Conservation (phyloP, 2,329 filamentous ascomycete genomes). For the Ophiosphaerella narmari region DNA sequence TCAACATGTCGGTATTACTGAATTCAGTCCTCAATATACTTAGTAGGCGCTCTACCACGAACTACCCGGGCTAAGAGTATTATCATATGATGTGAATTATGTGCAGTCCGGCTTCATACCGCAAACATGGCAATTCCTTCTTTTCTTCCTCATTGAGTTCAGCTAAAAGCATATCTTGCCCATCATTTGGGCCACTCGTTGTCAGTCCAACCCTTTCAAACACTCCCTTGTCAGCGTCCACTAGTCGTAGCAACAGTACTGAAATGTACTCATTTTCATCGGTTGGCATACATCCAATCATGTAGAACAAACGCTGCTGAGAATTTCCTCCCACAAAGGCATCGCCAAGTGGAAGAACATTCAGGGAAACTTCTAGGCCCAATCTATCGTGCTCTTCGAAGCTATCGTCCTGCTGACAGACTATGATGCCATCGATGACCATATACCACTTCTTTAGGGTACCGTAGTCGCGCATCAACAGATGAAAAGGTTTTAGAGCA, state of each 20-base stretch:
- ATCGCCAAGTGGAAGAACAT: background rate
- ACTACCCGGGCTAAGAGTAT: too few relatives aligned
- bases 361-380: background rate
- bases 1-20: too few relatives aligned
- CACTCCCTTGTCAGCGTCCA: background rate
- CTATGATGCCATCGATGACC: background rate
- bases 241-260: background rate
- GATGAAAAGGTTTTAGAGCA: background rate
- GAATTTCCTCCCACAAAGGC: background rate
- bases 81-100: slow-evolving; percentile 11
- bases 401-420: background rate
- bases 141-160: slow-evolving; percentile 11
- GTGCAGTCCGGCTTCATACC: slow-evolving; percentile 12
- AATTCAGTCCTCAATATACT: too few relatives aligned
- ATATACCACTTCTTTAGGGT: background rate
- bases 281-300: background rate
- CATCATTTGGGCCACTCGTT: background rate
- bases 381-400: background rate
- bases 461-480: background rate
- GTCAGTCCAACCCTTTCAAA: slow-evolving; percentile 1
- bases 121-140: slow-evolving; percentile 10
- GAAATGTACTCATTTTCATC: background rate
- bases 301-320: background rate
- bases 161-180: background rate
- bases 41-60: too few relatives aligned